A percentile compares a stretch with the other conserved stretches of the same genome.
These are phyloP conservation scores for Panaeolus cyanescens DNA, from an alignment of 768 basidiomycete species.

Conservation along the genomic window DNA sequence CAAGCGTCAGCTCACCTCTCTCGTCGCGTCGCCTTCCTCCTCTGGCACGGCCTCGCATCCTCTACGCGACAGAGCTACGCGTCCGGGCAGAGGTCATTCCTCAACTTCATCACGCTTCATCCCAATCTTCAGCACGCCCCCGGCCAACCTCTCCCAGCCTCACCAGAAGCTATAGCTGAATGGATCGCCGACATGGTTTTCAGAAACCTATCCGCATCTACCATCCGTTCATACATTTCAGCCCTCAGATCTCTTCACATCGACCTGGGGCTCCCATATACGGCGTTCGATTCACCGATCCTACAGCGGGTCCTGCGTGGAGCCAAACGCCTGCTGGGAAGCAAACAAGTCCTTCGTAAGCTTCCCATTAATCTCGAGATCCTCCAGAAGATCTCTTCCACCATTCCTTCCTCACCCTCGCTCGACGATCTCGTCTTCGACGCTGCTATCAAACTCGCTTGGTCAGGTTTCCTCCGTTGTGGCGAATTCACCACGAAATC, in stretches of 20 bases:
- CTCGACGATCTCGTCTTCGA: too few relatives aligned
- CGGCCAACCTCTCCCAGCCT: slow-evolving; percentile 19
- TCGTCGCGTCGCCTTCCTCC: slow-evolving; percentile 19
- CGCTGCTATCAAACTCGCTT: too few relatives aligned
- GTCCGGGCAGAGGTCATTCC: slow-evolving; percentile 30
- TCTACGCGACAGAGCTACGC: slow-evolving; percentile 30
- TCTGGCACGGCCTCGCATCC: slow-evolving; percentile 31
- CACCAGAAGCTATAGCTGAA: slow-evolving; percentile 13
- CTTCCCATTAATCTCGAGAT: slow-evolving; percentile 24
- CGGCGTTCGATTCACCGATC: slow-evolving; percentile 24
- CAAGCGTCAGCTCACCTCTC: slow-evolving; percentile 15
- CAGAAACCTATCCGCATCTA: slow-evolving; percentile 13
- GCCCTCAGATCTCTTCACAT: slow-evolving; percentile 29
- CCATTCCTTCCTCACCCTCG: not conserved
- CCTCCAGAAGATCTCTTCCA: slow-evolving; percentile 13
- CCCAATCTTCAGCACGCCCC: slow-evolving; percentile 8
- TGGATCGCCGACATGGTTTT: slow-evolving; percentile 20
- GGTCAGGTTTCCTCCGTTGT: too few relatives aligned
- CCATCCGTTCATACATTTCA: slow-evolving; percentile 23
- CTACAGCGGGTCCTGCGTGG: slow-evolving; percentile 30
- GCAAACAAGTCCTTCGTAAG: slow-evolving; percentile 21
- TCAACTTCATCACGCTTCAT: slow-evolving; percentile 24
- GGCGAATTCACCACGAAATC: too few relatives aligned
- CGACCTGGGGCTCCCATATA: slow-evolving; percentile 27
- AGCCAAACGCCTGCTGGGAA: slow-evolving; percentile 31